Conservation (phyloP, 2,329 filamentous ascomycete genomes). For the Fusarium solani-melongenae region DNA sequence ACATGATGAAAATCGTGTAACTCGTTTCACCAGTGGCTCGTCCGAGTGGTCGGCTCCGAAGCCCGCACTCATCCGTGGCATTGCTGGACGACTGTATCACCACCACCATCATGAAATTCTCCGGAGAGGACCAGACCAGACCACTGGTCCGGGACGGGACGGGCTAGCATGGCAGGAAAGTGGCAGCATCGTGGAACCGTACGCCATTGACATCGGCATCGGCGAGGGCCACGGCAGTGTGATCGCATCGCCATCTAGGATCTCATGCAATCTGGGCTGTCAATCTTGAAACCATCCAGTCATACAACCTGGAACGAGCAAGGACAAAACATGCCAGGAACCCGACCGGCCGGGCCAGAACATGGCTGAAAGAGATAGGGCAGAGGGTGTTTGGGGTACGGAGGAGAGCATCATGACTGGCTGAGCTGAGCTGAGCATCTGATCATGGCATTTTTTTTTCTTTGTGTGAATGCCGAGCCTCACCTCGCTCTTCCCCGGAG, state of each 20-base stretch:
- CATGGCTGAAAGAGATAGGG: constrained; percentile 22
- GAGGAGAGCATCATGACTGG: constrained; percentile 31
- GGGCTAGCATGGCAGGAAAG: neutral
- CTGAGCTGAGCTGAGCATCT: constrained; percentile 12
- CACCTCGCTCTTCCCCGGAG: constrained; percentile 25
- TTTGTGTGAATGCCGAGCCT: constrained; percentile 8
- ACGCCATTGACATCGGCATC: constrained; percentile 13
- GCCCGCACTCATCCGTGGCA: neutral
- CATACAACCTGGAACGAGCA: constrained; percentile 10
- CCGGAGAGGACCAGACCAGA: constrained; percentile 1
- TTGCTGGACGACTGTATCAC: neutral
- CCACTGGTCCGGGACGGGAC: neutral
- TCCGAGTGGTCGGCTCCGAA: constrained; percentile 27
- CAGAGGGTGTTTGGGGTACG: constrained; percentile 21
- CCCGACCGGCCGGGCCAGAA: constrained; percentile 10
- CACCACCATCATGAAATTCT: constrained; percentile 12
- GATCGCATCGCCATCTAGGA: constrained; percentile 27
- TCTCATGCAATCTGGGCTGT: constrained; percentile 35
- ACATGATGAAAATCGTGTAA: constrained; percentile 22
- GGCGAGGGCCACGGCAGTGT: constrained; percentile 20
- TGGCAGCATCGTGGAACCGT: neutral
- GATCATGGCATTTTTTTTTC: constrained; percentile 28
- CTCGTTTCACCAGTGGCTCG: neutral
- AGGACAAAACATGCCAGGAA: constrained; percentile 4
- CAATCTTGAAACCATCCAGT: constrained; percentile 18